These are phyloP conservation scores for Aplosporella prunicola DNA, from an alignment of 2,329 filamentous ascomycete species.

Conservation along the genomic window DNA sequence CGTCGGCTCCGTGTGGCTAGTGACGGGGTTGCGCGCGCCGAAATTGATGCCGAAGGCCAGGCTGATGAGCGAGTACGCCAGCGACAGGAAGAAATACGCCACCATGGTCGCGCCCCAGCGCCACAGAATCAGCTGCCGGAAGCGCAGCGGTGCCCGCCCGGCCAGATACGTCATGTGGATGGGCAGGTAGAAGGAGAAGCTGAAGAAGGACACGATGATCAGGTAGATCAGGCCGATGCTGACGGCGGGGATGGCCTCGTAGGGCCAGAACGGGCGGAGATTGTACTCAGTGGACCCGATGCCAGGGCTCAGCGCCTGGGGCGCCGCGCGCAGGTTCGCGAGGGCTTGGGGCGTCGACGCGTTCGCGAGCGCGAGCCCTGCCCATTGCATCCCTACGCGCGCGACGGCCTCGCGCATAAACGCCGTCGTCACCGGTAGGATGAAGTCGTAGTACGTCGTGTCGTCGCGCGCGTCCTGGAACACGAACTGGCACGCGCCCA, in stretches of 20 bases:
- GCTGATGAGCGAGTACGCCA: constrained; percentile 55
- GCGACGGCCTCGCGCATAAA: constrained; percentile 40
- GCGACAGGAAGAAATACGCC: constrained; percentile 52
- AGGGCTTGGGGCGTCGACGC: constrained; percentile 30
- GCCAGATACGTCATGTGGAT: constrained; percentile 52
- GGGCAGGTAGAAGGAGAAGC: constrained; percentile 55
- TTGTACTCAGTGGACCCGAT: constrained; percentile 49
- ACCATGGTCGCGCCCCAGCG: constrained; percentile 46
- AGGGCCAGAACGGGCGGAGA: constrained; percentile 50
- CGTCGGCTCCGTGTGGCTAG: constrained; percentile 35
- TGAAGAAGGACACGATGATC: constrained; percentile 60
- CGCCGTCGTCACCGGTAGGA: constrained; percentile 41
- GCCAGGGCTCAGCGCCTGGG: constrained; percentile 47
- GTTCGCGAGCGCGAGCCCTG: constrained; percentile 32
- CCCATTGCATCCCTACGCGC: constrained; percentile 41
- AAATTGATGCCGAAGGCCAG: constrained; percentile 57
- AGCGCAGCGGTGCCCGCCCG: constrained; percentile 42
- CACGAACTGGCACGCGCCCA: constrained; percentile 48
- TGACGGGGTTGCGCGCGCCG: constrained; percentile 32
- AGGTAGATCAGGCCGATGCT: constrained; percentile 57
- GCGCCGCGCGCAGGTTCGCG: constrained; percentile 36
- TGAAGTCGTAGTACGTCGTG: constrained; percentile 44
- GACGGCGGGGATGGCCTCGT: constrained; percentile 47
- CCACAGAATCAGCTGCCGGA: constrained; percentile 50
- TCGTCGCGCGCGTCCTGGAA: constrained; percentile 49